Evolutionary conservation across 305 asterid species (phyloP), one percentile per base, ranked within the genome.

Genomic region (Fraxinus nigra): DNA sequence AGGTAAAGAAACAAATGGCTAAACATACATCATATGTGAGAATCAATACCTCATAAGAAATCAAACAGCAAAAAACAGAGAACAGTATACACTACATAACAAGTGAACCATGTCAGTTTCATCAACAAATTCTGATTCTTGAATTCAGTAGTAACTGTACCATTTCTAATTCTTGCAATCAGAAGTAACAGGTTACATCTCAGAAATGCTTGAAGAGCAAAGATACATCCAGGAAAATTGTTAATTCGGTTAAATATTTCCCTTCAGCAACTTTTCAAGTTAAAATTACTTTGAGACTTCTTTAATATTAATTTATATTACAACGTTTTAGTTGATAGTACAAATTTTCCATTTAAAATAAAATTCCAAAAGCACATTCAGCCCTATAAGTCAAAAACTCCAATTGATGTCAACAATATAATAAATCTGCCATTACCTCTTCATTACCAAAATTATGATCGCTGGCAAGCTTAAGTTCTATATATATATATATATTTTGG

Each of bases 1-100:
- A 56, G 43, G 40, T 74, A 48, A 48, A 14, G 38, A 73, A 78
- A 73, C 74, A 72, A 59, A 43, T 10, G 33, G 63, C 20, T 70
- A 10, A 79, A 46, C 46, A 79, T 54, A 72, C 40, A 37, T 56
- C 46, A 61, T 13, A 76, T 5, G 72, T 75, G 82, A 80, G 48
- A 76, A 22, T 32, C 26, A 75, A 80, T 32, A 72, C 35, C 59
- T 24, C 54, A 76, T 18, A 61, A 84, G 84, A 85, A 85, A 69
- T 24, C 78, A 70, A 79, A 75, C 77, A 34, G 46, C 79, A 10
- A 20, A 40, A 32, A 59, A 77, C 80, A 51, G 79, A 38, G 72
- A 32, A 40, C 22, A 38, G 30, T 40, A 22, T 56, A 77, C 13
- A 37, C 59, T 54, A 38, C 24, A 28, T 14, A 40, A 79, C 28